These are phyloP conservation scores for Auxenochlorella pyrenoidosa DNA, from an alignment of 139 green algal species.

Conservation along the genomic window DNA sequence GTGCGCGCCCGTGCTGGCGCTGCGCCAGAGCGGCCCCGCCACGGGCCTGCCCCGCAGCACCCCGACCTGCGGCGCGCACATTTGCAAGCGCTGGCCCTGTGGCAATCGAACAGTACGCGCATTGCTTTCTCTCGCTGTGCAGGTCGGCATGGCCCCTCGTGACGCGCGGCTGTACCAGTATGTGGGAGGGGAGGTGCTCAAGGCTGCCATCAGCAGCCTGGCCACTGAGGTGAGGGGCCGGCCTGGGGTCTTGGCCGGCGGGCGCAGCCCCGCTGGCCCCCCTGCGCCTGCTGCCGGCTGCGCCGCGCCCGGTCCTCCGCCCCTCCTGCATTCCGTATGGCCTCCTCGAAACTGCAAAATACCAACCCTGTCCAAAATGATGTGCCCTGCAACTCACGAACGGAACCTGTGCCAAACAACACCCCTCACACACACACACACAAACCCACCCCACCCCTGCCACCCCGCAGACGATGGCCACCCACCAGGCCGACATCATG, in stretches of 20 bases:
- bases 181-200: conserved; percentile 62
- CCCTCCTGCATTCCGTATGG: neutral
- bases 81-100: too few relatives aligned
- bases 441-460: too few relatives aligned
- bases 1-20: too few relatives aligned
- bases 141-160: conserved; percentile 18
- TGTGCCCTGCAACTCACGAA: too few relatives aligned
- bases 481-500: conserved; percentile 71
- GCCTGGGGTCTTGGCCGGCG: neutral
- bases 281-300: neutral
- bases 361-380: too few relatives aligned
- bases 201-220: conserved; percentile 55
- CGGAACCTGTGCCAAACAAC: too few relatives aligned
- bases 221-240: conserved; percentile 24
- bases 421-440: neutral
- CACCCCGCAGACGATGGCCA: conserved; percentile 34
- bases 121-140: too few relatives aligned
- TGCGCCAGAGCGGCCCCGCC: too few relatives aligned
- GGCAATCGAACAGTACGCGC: too few relatives aligned
- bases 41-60: too few relatives aligned
- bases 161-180: conserved; percentile 47
- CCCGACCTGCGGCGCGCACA: too few relatives aligned
- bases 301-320: neutral
- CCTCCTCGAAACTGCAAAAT: too few relatives aligned
- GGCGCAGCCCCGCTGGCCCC: neutral